phyloP scores from a whole-genome alignment of 2,329 filamentous ascomycete genomes.

The Laburnicola sp. region DNA sequence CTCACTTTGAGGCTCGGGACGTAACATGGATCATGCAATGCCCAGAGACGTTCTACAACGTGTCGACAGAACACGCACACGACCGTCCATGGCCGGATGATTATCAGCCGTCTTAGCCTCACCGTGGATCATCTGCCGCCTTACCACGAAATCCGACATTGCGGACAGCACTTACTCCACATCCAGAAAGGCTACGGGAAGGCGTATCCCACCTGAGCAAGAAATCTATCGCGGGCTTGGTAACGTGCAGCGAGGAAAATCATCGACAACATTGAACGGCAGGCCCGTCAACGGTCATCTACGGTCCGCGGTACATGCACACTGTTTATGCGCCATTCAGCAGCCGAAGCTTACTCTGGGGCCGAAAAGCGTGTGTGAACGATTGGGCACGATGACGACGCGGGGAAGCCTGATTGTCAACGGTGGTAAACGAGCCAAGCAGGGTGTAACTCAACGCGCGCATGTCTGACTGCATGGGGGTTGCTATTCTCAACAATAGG shows the following conservation, averaged over 20 bases:
- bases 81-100: neutral
- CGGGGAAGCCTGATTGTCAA: conserved; percentile 5
- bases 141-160: conserved; percentile 9
- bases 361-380: conserved; percentile 19
- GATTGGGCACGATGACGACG: conserved; percentile 17
- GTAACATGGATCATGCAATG: conserved; percentile 21
- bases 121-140: conserved; percentile 2
- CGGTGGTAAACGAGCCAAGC: conserved; percentile 13
- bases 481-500: neutral
- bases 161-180: conserved; percentile 11
- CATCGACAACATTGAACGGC: too few species aligned
- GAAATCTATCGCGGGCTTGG: too few species aligned
- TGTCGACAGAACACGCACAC: neutral
- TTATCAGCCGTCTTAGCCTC: conserved; percentile 8
- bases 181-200: conserved; percentile 6
- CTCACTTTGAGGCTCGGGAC: conserved; percentile 57
- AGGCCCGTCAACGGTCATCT: too few species aligned
- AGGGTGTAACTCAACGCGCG: conserved; percentile 14
- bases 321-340: neutral
- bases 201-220: neutral
- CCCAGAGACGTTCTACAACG: neutral
- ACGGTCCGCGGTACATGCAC: neutral
- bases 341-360: neutral
- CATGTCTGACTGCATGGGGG: conserved; percentile 6
- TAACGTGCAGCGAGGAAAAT: too few species aligned